Conservation (phyloP, 768 basidiomycete genomes). For the Paxillus involutus region DNA sequence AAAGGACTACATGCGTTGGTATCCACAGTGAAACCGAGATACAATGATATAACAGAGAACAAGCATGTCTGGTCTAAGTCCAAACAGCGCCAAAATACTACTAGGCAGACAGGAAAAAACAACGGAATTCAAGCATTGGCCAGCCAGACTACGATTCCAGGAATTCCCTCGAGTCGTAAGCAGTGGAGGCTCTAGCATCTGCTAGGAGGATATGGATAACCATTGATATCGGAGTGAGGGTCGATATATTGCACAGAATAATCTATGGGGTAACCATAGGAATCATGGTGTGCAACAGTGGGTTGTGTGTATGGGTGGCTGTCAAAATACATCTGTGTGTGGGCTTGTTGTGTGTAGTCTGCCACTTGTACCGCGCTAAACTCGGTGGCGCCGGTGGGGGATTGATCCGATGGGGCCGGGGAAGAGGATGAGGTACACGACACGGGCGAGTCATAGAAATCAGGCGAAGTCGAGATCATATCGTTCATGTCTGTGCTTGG, state of each 20-base stretch:
- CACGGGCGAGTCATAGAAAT: conserved; percentile 20
- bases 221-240: conserved; percentile 10
- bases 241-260: conserved; percentile 10
- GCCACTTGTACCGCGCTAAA: neutral
- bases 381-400: conserved; percentile 14
- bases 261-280: conserved; percentile 12
- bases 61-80: conserved; percentile 13
- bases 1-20: conserved; percentile 4
- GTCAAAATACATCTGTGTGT: conserved; percentile 2
- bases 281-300: conserved; percentile 7
- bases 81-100: conserved; percentile 7
- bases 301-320: conserved; percentile 5
- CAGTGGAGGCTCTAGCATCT: conserved; percentile 7
- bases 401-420: conserved; percentile 23
- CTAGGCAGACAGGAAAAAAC: conserved; percentile 5
- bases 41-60: conserved; percentile 5
- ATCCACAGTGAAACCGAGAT: conserved; percentile 11
- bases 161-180: neutral
- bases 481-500: conserved; percentile 16
- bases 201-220: conserved; percentile 10
- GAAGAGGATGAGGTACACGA: conserved; percentile 24
- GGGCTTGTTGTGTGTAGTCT: conserved; percentile 5
- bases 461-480: conserved; percentile 8
- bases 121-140: conserved; percentile 2
- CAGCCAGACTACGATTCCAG: conserved; percentile 1